These are phyloP conservation scores for Miscanthus lutarioriparius DNA, from an alignment of 176 grass and related monocot genomes.

Conservation along the genomic window DNA sequence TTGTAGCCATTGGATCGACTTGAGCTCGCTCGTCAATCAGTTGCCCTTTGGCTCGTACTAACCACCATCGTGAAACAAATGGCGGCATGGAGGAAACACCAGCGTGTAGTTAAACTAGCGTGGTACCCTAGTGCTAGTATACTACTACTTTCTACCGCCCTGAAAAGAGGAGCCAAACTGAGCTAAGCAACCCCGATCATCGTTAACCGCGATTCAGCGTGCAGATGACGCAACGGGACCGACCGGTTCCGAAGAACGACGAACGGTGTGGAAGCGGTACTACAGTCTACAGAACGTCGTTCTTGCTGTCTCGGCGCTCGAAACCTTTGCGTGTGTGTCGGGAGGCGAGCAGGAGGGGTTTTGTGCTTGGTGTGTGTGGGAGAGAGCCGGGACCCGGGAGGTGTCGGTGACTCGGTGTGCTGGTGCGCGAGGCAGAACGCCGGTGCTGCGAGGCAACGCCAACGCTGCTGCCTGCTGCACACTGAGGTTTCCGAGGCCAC, in stretches of 20 bases:
- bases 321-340: constrained; percentile 29
- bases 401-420: constrained; percentile 29
- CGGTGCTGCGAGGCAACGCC: constrained; percentile 55
- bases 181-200: neutral
- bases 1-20: constrained; percentile 38
- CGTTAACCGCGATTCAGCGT: constrained; percentile 29
- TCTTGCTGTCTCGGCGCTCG: constrained; percentile 1
- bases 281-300: neutral
- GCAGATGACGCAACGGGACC: constrained; percentile 31
- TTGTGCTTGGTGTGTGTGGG: neutral
- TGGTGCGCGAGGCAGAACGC: neutral
- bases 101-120: neutral
- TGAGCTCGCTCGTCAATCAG: too few species aligned
- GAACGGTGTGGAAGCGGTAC: neutral
- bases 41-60: constrained; percentile 29
- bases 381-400: neutral
- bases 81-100: neutral
- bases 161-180: constrained; percentile 8
- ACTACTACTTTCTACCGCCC: neutral
- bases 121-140: too few species aligned
- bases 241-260: neutral
- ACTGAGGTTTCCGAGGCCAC: constrained; percentile 37
- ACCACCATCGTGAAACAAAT: constrained; percentile 4
- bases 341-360: neutral
- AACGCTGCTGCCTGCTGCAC: neutral